A percentile compares a stretch with the other conserved stretches of the same genome.
These are phyloP conservation scores for Chrysosporium queenslandicum DNA, from an alignment of 2,329 filamentous ascomycete genomes.

Conservation along the genomic window DNA sequence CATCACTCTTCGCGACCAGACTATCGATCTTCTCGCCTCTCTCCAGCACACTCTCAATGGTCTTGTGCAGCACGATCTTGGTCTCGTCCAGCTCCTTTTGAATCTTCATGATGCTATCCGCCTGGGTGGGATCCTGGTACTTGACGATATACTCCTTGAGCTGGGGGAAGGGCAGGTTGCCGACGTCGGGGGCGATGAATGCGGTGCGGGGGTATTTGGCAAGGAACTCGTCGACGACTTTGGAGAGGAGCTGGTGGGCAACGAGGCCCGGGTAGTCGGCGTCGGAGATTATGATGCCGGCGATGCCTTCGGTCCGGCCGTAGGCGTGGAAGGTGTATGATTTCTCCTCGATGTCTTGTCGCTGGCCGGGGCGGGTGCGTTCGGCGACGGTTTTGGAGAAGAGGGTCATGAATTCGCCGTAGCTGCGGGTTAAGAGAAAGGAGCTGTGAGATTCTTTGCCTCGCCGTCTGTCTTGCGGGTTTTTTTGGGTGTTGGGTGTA, in stretches of 20 bases:
- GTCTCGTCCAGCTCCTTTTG: constrained; percentile 96
- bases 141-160: constrained; percentile 68
- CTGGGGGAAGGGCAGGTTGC: constrained; percentile 56
- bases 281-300: constrained; percentile 62
- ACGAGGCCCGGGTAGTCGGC: constrained; percentile 39
- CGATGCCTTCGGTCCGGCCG: constrained; percentile 61
- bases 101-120: constrained; percentile 89
- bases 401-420: constrained; percentile 66
- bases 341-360: constrained; percentile 51
- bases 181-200: constrained; percentile 46
- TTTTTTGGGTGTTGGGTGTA: no score
- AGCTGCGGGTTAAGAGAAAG: constrained; percentile 32
- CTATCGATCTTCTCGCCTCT: constrained; percentile 95
- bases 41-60: constrained; percentile 60
- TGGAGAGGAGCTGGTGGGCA: constrained; percentile 51
- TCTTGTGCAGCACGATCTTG: constrained; percentile 95
- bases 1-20: constrained; percentile 86
- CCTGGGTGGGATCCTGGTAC: constrained; percentile 80
- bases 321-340: constrained; percentile 59
- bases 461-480: no score
- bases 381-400: constrained; percentile 83
- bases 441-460: constrained; percentile 9
- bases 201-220: constrained; percentile 57
- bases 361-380: constrained; percentile 65
- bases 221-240: constrained; percentile 74